Evolutionary conservation across 2,329 filamentous ascomycete genomes (phyloP).

Genomic region (Apiospora arundinis): DNA sequence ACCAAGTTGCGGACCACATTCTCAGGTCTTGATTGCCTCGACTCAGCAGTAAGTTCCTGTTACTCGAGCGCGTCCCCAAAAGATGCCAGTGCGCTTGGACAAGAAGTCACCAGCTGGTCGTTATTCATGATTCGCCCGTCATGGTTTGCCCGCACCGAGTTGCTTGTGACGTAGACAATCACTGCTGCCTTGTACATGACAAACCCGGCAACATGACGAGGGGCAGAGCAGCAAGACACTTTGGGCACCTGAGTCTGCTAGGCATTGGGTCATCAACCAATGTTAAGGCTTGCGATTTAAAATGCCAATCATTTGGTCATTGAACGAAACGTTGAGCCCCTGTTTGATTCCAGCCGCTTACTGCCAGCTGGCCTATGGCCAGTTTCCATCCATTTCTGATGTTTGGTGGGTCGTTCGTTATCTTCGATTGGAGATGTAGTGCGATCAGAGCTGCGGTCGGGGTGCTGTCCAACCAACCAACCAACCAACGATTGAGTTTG

Average conservation of each 20-base stretch:
- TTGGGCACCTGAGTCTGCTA: not conserved
- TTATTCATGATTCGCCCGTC: not conserved
- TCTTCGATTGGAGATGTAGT: not conserved
- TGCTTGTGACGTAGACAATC: not conserved
- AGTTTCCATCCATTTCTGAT: not conserved
- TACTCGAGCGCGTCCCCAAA: not conserved
- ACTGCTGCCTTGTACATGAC: not conserved
- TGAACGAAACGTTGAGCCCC: not conserved
- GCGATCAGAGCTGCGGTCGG: too few species aligned
- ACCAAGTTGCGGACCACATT: not conserved
- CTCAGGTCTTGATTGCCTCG: not conserved
- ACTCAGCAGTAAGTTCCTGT: not conserved
- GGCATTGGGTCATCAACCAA: not conserved
- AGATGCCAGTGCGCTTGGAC: not conserved
- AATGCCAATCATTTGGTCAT: not conserved
- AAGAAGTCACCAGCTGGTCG: not conserved
- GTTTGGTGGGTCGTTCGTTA: too few species aligned
- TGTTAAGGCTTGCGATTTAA: not conserved
- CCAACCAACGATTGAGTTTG: slow-evolving; percentile 42
- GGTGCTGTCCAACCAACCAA: slow-evolving; percentile 36
- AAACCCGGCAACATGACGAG: not conserved
- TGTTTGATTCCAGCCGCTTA: not conserved
- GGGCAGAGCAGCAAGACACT: not conserved
- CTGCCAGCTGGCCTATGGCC: not conserved
- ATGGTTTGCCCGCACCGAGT: not conserved